phyloP scores from a whole-genome alignment of 1,284 basidiomycete genomes.

The Termitomyces sp. region DNA sequence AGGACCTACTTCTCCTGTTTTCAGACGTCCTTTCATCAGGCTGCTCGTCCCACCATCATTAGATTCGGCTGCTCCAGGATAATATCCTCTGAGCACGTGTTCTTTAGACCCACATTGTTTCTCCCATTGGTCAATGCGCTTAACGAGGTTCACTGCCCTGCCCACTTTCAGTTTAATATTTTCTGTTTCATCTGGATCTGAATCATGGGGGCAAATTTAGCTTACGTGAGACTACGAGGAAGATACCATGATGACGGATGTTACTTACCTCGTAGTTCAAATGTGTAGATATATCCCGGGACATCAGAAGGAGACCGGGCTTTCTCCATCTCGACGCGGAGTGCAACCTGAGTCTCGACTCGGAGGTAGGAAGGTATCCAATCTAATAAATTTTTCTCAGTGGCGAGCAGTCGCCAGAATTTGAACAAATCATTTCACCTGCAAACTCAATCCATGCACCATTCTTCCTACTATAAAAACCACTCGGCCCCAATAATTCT shows the following conservation, averaged over 20 bases:
- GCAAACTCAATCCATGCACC: constrained; percentile 53
- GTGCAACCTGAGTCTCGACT: constrained; percentile 53
- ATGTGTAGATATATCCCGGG: constrained; percentile 72
- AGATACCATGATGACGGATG: not conserved
- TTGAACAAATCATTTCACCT: constrained; percentile 31
- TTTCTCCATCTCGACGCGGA: constrained; percentile 70
- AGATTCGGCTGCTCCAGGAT: constrained; percentile 25
- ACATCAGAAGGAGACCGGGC: constrained; percentile 53
- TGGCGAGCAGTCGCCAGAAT: not conserved
- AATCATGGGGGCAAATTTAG: not conserved
- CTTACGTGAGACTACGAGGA: not conserved
- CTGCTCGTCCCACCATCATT: constrained; percentile 22
- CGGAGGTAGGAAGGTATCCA: constrained; percentile 68
- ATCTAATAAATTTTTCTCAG: constrained; percentile 34
- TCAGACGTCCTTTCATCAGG: constrained; percentile 39
- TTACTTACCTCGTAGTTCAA: constrained; percentile 72
- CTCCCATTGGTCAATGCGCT: constrained; percentile 63
- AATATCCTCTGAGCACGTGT: constrained; percentile 38
- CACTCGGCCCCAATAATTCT: constrained; percentile 45
- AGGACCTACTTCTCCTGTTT: constrained; percentile 48
- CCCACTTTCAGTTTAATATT: constrained; percentile 48
- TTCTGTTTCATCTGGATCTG: constrained; percentile 26
- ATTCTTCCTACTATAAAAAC: constrained; percentile 52
- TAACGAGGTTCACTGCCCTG: constrained; percentile 48
- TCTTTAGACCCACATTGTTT: constrained; percentile 56